phyloP scores from a whole-genome alignment of 139 green algal genomes.

The Chlamydomonas applanata region DNA sequence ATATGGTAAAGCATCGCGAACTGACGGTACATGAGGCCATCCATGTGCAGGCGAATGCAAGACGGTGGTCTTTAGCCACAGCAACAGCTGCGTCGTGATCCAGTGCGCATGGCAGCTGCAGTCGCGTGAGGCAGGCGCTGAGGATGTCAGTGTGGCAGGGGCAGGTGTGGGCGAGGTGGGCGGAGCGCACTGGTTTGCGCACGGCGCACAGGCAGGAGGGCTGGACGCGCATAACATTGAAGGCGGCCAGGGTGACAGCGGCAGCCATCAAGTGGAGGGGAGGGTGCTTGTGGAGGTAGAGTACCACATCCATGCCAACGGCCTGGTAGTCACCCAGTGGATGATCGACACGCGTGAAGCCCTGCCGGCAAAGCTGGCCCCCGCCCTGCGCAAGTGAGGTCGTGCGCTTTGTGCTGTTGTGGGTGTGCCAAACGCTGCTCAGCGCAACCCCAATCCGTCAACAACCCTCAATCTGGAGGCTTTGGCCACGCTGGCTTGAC shows the following conservation, averaged over 20 bases:
- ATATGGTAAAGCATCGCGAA: no score
- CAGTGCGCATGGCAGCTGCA: no score
- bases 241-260: not conserved
- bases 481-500: no score
- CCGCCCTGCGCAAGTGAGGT: slow-evolving; percentile 34
- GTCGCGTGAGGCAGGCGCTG: not conserved
- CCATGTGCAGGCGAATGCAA: no score
- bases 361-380: slow-evolving; percentile 54
- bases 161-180: slow-evolving; percentile 64
- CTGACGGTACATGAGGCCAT: no score
- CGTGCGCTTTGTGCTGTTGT: no score
- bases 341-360: slow-evolving; percentile 58
- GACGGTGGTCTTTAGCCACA: no score
- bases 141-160: slow-evolving; percentile 14
- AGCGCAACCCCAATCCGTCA: no score
- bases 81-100: no score
- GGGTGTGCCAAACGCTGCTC: no score
- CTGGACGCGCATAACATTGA: not conserved
- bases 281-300: slow-evolving; percentile 36
- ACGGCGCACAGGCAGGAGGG: not conserved
- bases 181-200: slow-evolving; percentile 65
- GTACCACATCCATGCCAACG: slow-evolving; percentile 43
- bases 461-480: no score
- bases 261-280: slow-evolving; percentile 24
- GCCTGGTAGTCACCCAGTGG: slow-evolving; percentile 52